Percentiles rank a stretch among this genome's conserved stretches.
phyloP scores from a whole-genome alignment of 2,329 filamentous ascomycete genomes.

The Neonectria faginata region DNA sequence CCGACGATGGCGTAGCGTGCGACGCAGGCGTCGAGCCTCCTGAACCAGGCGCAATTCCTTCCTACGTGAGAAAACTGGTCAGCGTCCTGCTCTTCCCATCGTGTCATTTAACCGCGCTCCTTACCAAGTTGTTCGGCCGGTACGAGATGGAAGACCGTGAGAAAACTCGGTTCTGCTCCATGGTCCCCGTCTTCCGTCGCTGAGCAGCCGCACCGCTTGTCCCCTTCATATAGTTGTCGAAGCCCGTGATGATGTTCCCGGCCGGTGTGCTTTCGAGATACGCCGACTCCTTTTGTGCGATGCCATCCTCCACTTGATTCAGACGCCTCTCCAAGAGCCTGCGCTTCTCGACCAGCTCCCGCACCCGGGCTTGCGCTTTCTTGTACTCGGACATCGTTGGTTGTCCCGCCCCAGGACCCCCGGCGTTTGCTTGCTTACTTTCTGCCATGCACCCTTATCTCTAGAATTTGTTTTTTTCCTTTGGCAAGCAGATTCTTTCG shows the following conservation, averaged over 20 bases:
- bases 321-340: slow-evolving; percentile 53
- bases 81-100: slow-evolving; percentile 15
- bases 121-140: slow-evolving; percentile 57
- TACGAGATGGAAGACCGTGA: slow-evolving; percentile 73
- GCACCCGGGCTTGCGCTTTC: slow-evolving; percentile 61
- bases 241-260: slow-evolving; percentile 97
- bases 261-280: slow-evolving; percentile 91
- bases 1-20: slow-evolving; percentile 60
- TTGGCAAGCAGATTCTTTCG: not conserved
- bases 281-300: slow-evolving; percentile 83
- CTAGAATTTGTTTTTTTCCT: not conserved
- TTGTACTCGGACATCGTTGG: slow-evolving; percentile 61
- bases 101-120: slow-evolving; percentile 13
- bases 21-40: slow-evolving; percentile 51
- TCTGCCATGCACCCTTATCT: slow-evolving; percentile 49
- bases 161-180: slow-evolving; percentile 81
- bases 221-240: slow-evolving; percentile 98
- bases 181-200: slow-evolving; percentile 72
- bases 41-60: slow-evolving; percentile 52
- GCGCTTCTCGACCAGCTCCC: slow-evolving; percentile 60
- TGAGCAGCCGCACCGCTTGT: slow-evolving; percentile 71
- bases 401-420: slow-evolving; percentile 45
- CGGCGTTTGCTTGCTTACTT: slow-evolving; percentile 43
- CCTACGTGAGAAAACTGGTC: slow-evolving; percentile 27
- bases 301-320: slow-evolving; percentile 76